Evolutionary conservation across 139 green algal species (phyloP).

Genomic region (Tetraselmis chui): DNA sequence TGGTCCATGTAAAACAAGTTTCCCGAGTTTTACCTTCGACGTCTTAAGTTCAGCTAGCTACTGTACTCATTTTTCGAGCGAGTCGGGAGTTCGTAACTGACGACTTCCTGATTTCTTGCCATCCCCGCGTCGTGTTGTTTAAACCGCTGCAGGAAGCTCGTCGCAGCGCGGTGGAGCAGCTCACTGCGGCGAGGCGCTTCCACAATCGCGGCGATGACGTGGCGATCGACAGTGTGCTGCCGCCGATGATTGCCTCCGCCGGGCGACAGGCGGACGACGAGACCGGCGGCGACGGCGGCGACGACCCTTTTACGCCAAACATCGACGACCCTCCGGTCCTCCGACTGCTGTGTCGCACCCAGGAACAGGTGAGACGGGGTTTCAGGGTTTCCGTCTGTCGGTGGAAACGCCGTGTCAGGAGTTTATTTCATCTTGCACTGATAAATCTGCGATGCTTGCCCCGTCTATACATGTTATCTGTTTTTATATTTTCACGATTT

Average conservation of each 20-base stretch:
- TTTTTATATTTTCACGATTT: too few relatives aligned
- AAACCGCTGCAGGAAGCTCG: conserved; percentile 36
- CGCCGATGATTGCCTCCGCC: conserved; percentile 25
- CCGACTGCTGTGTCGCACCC: conserved; percentile 67
- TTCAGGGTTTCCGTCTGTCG: neutral
- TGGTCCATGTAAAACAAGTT: too few relatives aligned
- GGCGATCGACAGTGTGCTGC: conserved; percentile 29
- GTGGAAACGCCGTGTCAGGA: conserved; percentile 1
- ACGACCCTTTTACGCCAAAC: neutral
- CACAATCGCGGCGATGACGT: conserved; percentile 17
- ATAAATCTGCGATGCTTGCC: too few relatives aligned
- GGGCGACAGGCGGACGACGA: neutral
- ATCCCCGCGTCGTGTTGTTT: too few relatives aligned
- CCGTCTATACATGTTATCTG: too few relatives aligned
- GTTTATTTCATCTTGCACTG: too few relatives aligned
- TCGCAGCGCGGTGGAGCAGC: conserved; percentile 41
- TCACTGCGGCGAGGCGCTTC: neutral
- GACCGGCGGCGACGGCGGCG: neutral
- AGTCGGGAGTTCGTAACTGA: too few relatives aligned
- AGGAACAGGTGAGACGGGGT: conserved; percentile 31
- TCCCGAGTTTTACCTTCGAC: too few relatives aligned
- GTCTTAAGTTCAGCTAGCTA: too few relatives aligned
- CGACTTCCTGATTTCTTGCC: too few relatives aligned
- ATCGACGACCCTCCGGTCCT: conserved; percentile 6
- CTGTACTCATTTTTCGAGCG: too few relatives aligned